phyloP scores from a whole-genome alignment of 192 early-diverging fungal species.

The Phlyctochytrium arcticum region DNA sequence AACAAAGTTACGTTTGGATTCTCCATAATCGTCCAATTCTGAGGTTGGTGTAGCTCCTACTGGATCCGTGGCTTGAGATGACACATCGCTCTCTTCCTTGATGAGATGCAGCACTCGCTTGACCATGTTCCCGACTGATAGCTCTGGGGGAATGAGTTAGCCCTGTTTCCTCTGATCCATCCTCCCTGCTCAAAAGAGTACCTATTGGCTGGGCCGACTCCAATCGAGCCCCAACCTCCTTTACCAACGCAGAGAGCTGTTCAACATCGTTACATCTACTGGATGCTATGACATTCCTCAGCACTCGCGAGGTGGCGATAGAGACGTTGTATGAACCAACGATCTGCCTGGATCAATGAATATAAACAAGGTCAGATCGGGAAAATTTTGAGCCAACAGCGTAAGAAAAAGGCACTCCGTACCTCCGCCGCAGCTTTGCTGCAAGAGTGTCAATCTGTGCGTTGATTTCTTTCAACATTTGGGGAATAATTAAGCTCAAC shows the following conservation, averaged over 20 bases:
- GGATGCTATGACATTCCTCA: conserved; percentile 72
- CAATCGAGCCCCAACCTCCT: conserved; percentile 63
- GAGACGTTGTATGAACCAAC: conserved; percentile 39
- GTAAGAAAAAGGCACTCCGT: not conserved
- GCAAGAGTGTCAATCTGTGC: conserved; percentile 16
- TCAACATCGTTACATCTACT: conserved; percentile 67
- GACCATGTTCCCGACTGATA: conserved; percentile 81
- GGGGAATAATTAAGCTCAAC: not conserved
- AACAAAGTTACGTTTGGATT: conserved; percentile 53
- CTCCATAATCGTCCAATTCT: not conserved
- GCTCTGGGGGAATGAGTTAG: conserved; percentile 59
- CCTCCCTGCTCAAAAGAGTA: not conserved
- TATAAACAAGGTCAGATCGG: not conserved
- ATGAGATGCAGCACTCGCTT: conserved; percentile 81
- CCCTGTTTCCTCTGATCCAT: not conserved
- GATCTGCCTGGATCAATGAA: conserved; percentile 36
- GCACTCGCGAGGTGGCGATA: conserved; percentile 66
- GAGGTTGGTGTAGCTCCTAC: conserved; percentile 6
- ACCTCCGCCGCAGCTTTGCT: conserved; percentile 33
- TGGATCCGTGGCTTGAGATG: not conserved
- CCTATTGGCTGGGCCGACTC: conserved; percentile 75
- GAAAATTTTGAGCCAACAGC: not conserved
- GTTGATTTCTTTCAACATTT: conserved; percentile 20
- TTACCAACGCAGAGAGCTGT: conserved; percentile 58
- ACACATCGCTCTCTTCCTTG: conserved; percentile 54